These are phyloP conservation scores for Fusarium sambucinum DNA, from an alignment of 2,329 filamentous ascomycete species.

Conservation along the genomic window DNA sequence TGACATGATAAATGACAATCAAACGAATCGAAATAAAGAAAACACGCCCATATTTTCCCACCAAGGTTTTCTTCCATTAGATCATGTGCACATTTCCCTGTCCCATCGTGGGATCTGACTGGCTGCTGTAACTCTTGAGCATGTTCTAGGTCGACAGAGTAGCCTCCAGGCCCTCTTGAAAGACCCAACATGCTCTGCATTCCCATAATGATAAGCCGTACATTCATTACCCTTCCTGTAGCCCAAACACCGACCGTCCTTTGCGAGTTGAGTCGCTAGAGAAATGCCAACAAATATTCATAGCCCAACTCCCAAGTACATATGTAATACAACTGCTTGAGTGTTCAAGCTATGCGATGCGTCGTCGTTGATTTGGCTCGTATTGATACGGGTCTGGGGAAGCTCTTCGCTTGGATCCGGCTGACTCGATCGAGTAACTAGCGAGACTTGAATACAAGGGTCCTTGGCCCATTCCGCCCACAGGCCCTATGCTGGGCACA, in stretches of 20 bases:
- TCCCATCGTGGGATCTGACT: conserved; percentile 36
- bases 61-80: conserved; percentile 33
- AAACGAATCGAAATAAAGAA: conserved; percentile 36
- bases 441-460: conserved; percentile 52
- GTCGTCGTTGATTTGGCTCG: conserved; percentile 60
- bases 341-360: conserved; percentile 45
- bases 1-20: conserved; percentile 37
- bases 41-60: conserved; percentile 30
- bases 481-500: conserved; percentile 50
- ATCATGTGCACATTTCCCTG: conserved; percentile 36
- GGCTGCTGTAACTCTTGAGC: conserved; percentile 28
- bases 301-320: conserved; percentile 32
- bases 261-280: conserved; percentile 18
- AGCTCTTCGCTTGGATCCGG: conserved; percentile 64
- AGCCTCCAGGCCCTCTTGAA: not conserved
- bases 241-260: conserved; percentile 22
- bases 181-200: conserved; percentile 1
- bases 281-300: conserved; percentile 26
- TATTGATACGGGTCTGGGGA: conserved; percentile 59
- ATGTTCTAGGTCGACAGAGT: not conserved
- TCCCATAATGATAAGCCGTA: conserved; percentile 28
- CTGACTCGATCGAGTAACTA: conserved; percentile 55
- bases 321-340: conserved; percentile 13
- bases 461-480: conserved; percentile 54
- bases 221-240: conserved; percentile 19